Base-by-base conservation (phyloP, 2,329 filamentous ascomycete species). In the Nannizzia gypsea region DNA sequence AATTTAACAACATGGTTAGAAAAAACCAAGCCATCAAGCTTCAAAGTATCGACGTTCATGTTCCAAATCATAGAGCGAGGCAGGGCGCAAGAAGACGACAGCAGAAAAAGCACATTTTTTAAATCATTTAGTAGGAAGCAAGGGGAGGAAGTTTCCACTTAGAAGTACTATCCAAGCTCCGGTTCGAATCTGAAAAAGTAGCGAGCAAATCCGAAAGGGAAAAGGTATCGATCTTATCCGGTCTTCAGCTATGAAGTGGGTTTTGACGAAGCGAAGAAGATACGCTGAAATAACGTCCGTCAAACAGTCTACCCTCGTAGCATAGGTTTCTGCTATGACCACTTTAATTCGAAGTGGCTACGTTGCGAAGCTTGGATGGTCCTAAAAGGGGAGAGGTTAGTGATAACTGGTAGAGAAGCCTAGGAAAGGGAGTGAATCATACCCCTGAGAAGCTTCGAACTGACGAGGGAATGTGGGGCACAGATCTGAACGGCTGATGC, bases 351-450 rank as follows among this genome's bases (percentile, higher is more conserved):
- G 48, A n/a, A 31, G 36, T 58, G 36, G 24, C 26, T 63, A 70
- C 67, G 64, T 67, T 69, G 68, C 67, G 70, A 69, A 76, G 73
- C 71, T 74, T 74, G 72, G 73, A 76, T 74, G 73, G 72, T 69
- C 73, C 73, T 76, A 24, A 20, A 22, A 24, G 56, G 11, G 5
- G 11, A 5, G 20, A 20, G 8, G 28, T 42, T 48, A 44, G 42
- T 56, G 26, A 50, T 24, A 15, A 2, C 22, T 11, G 9, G 31
- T 36, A 36, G 31, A 20, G 31, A 56, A 17, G 22, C 22, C 17
- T 20, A 42, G 59, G 34, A 50, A 42, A 24, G 9, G 24, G 6
- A 17, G n/a, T 42, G 2, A 17, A 8, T 38, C 66, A 63, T 62
- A 75, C 73, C 73, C 73, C 69, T 72, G 64, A 69, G 72, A 66